Evolutionary conservation across 164 flowering plant species (phyloP).

Genomic region (Cinnamomum micranthum): DNA sequence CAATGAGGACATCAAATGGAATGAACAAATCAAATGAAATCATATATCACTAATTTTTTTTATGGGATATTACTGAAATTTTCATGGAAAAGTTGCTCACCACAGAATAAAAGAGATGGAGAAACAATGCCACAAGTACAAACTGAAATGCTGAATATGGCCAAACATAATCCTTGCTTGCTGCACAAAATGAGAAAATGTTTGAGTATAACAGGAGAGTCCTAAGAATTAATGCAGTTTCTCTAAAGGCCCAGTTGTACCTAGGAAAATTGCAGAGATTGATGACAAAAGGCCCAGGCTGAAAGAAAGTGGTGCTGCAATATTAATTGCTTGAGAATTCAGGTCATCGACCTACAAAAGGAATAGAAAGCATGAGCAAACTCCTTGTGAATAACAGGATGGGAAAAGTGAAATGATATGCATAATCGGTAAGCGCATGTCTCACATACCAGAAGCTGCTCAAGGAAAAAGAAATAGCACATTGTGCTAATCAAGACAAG

Average conservation of each 20-base stretch:
- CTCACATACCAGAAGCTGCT: constrained; percentile 82
- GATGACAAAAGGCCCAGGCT: constrained; percentile 72
- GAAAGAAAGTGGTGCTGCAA: constrained; percentile 82
- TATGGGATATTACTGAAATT: neutral
- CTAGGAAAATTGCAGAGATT: constrained; percentile 59
- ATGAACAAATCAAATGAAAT: neutral
- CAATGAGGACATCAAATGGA: neutral
- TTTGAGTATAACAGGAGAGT: neutral
- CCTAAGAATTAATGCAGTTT: constrained; percentile 1
- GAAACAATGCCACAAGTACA: constrained; percentile 51
- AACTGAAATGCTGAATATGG: constrained; percentile 90
- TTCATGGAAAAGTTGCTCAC: constrained; percentile 30
- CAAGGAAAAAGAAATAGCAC: constrained; percentile 93
- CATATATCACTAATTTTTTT: neutral
- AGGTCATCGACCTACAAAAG: constrained; percentile 49
- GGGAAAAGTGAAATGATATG: neutral
- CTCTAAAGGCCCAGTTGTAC: constrained; percentile 30
- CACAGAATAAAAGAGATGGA: constrained; percentile 54
- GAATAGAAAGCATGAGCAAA: neutral
- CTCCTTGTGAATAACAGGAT: neutral
- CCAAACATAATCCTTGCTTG: constrained; percentile 82
- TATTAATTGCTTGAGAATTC: constrained; percentile 56
- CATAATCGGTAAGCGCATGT: neutral
- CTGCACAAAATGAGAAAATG: constrained; percentile 36
- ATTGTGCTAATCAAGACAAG: constrained; percentile 83